phyloP scores from a whole-genome alignment of 495 filamentous ascomycete genomes.

The Hypoxylon rickii region DNA sequence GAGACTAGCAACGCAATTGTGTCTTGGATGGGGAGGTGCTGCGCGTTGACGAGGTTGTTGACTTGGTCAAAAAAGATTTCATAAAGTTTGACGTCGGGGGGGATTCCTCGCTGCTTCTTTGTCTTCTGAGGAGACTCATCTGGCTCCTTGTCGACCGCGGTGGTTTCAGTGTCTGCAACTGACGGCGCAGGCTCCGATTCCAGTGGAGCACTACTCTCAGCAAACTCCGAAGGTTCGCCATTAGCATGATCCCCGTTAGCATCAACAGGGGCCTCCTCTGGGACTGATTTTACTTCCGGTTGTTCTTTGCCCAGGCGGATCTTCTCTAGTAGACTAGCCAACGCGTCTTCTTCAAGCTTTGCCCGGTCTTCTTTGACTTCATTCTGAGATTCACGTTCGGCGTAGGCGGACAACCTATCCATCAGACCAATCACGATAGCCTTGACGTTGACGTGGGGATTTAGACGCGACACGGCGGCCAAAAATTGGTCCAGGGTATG shows the following conservation, averaged over 20 bases:
- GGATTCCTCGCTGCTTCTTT: conserved; percentile 70
- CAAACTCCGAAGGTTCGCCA: conserved; percentile 36
- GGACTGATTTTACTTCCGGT: conserved; percentile 35
- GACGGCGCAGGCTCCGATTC: conserved; percentile 44
- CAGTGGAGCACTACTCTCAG: conserved; percentile 42
- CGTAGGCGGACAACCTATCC: conserved; percentile 93
- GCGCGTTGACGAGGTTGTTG: conserved; percentile 85
- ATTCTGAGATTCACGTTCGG: conserved; percentile 80
- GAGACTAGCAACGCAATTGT: conserved; percentile 91
- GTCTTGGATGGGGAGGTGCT: conserved; percentile 90
- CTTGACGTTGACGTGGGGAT: conserved; percentile 96
- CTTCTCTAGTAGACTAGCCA: conserved; percentile 73
- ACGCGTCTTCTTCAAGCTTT: conserved; percentile 82
- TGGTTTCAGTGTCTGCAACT: conserved; percentile 49
- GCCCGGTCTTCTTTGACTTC: conserved; percentile 70
- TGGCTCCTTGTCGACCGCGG: conserved; percentile 42
- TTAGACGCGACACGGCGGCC: conserved; percentile 85
- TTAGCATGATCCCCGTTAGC: conserved; percentile 40
- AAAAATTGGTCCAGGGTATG: conserved; percentile 95
- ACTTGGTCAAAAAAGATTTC: conserved; percentile 98
- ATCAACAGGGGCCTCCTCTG: conserved; percentile 28
- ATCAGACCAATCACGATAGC: conserved; percentile 97
- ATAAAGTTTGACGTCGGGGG: conserved; percentile 86
- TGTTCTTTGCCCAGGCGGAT: conserved; percentile 70
- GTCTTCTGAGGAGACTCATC: conserved; percentile 40